Evolutionary conservation across 2,329 filamentous ascomycete species (phyloP), one percentile per base, ranked within the genome.

Genomic region (Triangularia verruculosa): DNA sequence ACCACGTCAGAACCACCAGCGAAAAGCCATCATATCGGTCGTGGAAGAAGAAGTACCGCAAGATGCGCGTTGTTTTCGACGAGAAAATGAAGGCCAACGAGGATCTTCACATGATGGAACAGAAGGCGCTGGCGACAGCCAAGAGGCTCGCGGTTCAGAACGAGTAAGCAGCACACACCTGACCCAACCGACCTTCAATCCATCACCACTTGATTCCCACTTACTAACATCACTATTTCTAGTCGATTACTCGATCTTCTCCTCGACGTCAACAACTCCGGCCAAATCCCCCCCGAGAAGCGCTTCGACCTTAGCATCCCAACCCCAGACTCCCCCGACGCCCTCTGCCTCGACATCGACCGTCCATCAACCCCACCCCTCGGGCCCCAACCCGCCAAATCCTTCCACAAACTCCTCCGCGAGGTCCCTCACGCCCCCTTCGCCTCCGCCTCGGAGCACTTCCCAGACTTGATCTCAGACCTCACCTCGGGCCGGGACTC

Each of bases 41-140:
- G 53, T 89, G 84, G 82, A 92, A 91, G 84, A 96, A 97, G 80
- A 99, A 99, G 82, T 99, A 96, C 77, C 89, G 90, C 72, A 96
- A 96, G 83, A 91, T 95, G 87, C 89, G 90, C 78, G 83, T 89
- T 74, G 81, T 83, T 27, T 96, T 95, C 73, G 90, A 95, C 70
- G 82, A 87, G 58, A 87, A 86, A 72, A 91, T 93, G 85, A 85
- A 89, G 63, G 87, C 92, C 68, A 91, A 92, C 75, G 95, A 96
- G 77, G 85, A 88, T 61, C 83, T 95, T 65, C 95, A 95, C 77
- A 87, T 87, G 71, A 83, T 91, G 61, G 93, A 95, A 76, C 90
- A 91, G 75, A 89, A 89, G 76, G 91, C 93, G 34, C 87, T 90
- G 66, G 87, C 89, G 68, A 90, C 92, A 3, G 91, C 92, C 22